These are phyloP conservation scores for Voacanga thouarsii DNA, from an alignment of 257 asterid species.

Conservation along the genomic window DNA sequence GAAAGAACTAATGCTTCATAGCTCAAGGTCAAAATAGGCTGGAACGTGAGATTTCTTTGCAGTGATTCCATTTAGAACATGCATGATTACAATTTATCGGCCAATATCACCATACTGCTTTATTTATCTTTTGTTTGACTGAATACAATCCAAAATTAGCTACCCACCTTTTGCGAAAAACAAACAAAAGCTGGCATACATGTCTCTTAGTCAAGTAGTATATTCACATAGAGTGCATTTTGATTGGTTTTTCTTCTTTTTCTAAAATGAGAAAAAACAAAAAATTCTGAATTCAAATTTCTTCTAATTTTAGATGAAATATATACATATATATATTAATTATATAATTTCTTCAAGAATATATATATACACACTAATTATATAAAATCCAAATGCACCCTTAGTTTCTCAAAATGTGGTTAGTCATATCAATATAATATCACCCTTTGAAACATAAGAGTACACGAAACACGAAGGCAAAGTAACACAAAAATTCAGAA, in stretches of 20 bases:
- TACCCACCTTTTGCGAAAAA: not conserved
- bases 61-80: not conserved
- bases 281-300: too few relatives aligned
- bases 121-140: not conserved
- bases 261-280: too few relatives aligned
- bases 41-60: not conserved
- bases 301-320: too few relatives aligned
- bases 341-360: too few relatives aligned
- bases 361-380: too few relatives aligned
- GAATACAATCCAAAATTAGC: not conserved
- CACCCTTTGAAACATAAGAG: not conserved
- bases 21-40: not conserved
- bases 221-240: too few relatives aligned
- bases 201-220: not conserved
- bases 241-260: too few relatives aligned
- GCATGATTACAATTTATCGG: not conserved
- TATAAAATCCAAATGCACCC: too few relatives aligned
- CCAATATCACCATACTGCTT: not conserved
- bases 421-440: not conserved
- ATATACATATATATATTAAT: too few relatives aligned
- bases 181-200: not conserved
- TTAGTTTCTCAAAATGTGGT: not conserved
- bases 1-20: not conserved
- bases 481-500: conserved; percentile 1
- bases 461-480: not conserved